Conservation (phyloP, 2,329 filamentous ascomycete genomes). For the Beauveria bassiana region DNA sequence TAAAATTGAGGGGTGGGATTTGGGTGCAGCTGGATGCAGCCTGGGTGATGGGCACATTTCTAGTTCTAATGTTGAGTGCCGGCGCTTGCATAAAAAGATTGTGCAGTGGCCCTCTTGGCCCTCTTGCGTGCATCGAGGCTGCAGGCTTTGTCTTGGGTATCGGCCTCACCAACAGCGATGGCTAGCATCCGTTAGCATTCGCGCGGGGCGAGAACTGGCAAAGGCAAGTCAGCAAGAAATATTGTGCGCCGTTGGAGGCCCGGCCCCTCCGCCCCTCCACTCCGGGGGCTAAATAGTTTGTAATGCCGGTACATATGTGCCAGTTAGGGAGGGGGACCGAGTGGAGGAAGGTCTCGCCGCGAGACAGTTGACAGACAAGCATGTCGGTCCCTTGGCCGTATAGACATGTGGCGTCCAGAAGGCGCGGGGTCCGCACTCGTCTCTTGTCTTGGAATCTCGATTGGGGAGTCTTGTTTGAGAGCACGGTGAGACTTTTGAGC, state of each 20-base stretch:
- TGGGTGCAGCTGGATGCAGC: neutral
- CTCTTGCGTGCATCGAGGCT: conserved; percentile 1
- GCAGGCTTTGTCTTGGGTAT: neutral
- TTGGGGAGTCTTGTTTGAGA: neutral
- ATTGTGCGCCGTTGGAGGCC: conserved; percentile 6
- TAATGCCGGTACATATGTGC: neutral
- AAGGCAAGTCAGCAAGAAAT: neutral
- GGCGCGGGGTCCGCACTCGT: neutral
- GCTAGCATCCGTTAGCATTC: neutral
- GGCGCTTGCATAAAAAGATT: conserved; percentile 1
- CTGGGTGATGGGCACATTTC: neutral
- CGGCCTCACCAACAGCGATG: conserved; percentile 3
- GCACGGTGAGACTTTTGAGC: neutral
- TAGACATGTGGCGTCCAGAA: neutral
- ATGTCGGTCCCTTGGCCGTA: neutral
- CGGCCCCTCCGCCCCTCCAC: conserved; percentile 2
- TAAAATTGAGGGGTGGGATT: neutral
- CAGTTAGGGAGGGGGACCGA: neutral
- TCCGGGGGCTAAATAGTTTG: neutral
- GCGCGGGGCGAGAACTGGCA: neutral
- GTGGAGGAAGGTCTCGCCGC: neutral
- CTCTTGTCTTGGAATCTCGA: neutral
- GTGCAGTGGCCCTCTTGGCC: neutral
- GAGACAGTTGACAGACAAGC: neutral
- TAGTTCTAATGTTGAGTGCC: neutral